Base-by-base conservation (phyloP, 1,139 yeast genomes). In the Dujonia santamariae region DNA sequence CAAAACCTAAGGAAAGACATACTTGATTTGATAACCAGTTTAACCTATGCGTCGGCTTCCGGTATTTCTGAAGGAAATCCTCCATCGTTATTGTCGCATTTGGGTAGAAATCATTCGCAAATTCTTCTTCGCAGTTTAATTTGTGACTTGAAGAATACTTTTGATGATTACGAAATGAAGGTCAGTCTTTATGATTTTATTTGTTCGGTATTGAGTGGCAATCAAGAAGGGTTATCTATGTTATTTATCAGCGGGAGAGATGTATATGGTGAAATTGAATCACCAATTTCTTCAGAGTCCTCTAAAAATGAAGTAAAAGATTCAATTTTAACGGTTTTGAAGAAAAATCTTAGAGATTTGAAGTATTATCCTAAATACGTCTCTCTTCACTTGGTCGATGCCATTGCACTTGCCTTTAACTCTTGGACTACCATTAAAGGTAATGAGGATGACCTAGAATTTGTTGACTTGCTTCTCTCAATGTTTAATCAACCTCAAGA, bases 141-240 rank as follows among this genome's bases (percentile, higher is more conserved):
- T 0, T 51, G 70, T 1, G 90, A 86, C 42, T 63, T 87, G 44
- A 72, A 74, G 22, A 77, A 76, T 45, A 65, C 75, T 1, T 66
- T 81, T 42, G 85, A 78, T 44, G 76, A 75, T 36, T 75, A 72
- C 40, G 59, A 57, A 12, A 62, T 83, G 28, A 73, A 82, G 38
- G 73, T 78, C 18, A 65, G 75, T 4, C 61, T 85, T 14, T 85
- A 85, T 48, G 78, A 75, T 37, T 85, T 87, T 44, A 76, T 90
- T 40, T 73, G 92, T n/a, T 72, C 88, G 0, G 81, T 86, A 4
- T 72, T 85, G 70, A 77, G 75, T 43, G 80, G 86, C 7, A 77
- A 81, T 38, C 97, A 92, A 59, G 95, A 88, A 51, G 97, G 97
- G 1, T 61, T 90, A 20, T 73, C 95, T 1, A 84, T 85, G 33